These are phyloP conservation scores for Pythium periplocum DNA, from an alignment of 352 stramenopile genomes.

Conservation along the genomic window DNA sequence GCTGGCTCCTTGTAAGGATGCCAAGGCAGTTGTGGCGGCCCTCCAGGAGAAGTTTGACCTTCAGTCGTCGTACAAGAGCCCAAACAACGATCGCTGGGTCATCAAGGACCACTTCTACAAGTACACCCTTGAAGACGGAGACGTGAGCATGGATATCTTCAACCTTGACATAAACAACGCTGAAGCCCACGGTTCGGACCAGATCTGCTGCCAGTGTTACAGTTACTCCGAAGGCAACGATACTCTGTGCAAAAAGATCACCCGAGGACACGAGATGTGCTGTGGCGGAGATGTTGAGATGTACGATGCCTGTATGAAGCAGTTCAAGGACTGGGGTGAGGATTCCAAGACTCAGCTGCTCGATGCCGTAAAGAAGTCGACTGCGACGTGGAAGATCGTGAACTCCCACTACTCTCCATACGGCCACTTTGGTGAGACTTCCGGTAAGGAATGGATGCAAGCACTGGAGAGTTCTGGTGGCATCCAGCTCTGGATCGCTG, in stretches of 20 bases:
- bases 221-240: conserved; percentile 25
- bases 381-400: conserved; percentile 39
- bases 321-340: conserved; percentile 30
- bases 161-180: conserved; percentile 50
- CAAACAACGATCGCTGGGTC: conserved; percentile 41
- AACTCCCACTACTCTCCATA: conserved; percentile 40
- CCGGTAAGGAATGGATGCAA: conserved; percentile 20
- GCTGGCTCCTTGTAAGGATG: conserved; percentile 12
- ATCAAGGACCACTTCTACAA: conserved; percentile 45
- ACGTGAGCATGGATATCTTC: conserved; percentile 42
- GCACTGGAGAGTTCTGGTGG: conserved; percentile 9
- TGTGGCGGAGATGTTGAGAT: conserved; percentile 23
- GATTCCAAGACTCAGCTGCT: conserved; percentile 22
- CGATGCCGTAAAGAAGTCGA: conserved; percentile 25
- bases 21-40: conserved; percentile 12
- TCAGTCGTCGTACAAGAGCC: conserved; percentile 36
- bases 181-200: conserved; percentile 24
- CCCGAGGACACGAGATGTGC: conserved; percentile 23
- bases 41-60: conserved; percentile 26
- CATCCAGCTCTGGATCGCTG: conserved; percentile 27
- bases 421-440: conserved; percentile 23
- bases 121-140: conserved; percentile 23
- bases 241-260: conserved; percentile 26
- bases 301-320: conserved; percentile 29
- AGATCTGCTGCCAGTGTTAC: conserved; percentile 47